Conservation (phyloP, 192 early-diverging fungal genomes). For the Coemansia reversa region DNA sequence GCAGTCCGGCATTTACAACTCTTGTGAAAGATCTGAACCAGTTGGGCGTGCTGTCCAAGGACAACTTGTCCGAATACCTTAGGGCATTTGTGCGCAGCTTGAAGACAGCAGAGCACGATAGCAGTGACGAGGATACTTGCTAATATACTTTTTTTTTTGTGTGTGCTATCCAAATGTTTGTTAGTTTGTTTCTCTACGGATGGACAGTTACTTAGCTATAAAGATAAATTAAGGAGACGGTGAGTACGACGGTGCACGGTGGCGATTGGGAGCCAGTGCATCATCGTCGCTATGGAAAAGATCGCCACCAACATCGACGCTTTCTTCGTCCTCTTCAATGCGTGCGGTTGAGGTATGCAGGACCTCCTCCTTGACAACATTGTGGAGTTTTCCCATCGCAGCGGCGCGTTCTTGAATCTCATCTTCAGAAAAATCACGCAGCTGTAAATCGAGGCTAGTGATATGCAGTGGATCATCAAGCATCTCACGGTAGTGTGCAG, state of each 20-base stretch:
- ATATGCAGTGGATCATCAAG: slow-evolving; percentile 26
- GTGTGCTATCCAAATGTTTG: too few species aligned
- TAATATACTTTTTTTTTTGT: background rate
- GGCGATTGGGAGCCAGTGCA: background rate
- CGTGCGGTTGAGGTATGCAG: slow-evolving; percentile 8
- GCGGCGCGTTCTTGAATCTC: slow-evolving; percentile 36
- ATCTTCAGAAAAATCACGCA: slow-evolving; percentile 40
- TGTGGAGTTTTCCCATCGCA: slow-evolving; percentile 24
- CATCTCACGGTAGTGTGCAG: slow-evolving; percentile 14
- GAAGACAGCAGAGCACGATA: slow-evolving; percentile 10
- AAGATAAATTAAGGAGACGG: slow-evolving; percentile 11
- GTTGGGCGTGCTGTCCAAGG: slow-evolving; percentile 32
- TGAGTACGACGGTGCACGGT: slow-evolving; percentile 27
- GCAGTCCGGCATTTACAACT: slow-evolving; percentile 7
- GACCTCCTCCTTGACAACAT: slow-evolving; percentile 28
- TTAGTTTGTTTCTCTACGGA: background rate
- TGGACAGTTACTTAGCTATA: background rate
- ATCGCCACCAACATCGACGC: slow-evolving; percentile 30
- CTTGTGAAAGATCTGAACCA: slow-evolving; percentile 30
- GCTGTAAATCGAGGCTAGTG: slow-evolving; percentile 36
- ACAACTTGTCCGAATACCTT: slow-evolving; percentile 40
- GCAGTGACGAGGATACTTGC: background rate
- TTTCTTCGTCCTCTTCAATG: slow-evolving; percentile 23
- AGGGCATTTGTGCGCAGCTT: slow-evolving; percentile 31
- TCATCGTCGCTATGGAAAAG: slow-evolving; percentile 18